Evolutionary conservation across 371 early-diverging fungal species (phyloP), one percentile per base, ranked within the genome.

Genomic region (Nematocida parisii): DNA sequence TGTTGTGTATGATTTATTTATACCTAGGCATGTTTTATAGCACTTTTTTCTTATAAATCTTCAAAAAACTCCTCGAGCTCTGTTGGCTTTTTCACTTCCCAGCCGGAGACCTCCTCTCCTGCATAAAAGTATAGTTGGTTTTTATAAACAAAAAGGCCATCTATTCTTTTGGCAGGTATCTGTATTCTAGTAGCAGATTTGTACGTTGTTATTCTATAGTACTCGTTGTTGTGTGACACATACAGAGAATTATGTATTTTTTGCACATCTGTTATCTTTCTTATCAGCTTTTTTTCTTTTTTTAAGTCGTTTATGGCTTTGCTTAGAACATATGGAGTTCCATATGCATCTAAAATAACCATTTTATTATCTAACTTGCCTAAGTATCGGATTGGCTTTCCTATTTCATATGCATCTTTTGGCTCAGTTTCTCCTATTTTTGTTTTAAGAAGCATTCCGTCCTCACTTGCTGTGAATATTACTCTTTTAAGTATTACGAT

Each of bases 51-150:
- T 75, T 77, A 77, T 47, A 77, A 54, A 42, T 77, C 80, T 15
- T 77, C 80, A 77, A 77, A 77, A 44, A 77, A 77, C 1, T 77
- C 80, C 6, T 70, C 70, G 2, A 77, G 50, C 55, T 77, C 80
- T 50, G 27, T 67, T 67, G 46, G 46, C 13, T n/a, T 13, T 50
- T 54, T 75, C 20, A 13, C 39, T 0, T 40, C 39, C 80, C 80
- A 77, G 13, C 54, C 64, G 6, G 7, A 22, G 24, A 77, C 22
- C 42, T 45, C 56, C 13, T 46, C 9, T 6, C 80, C 71, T 5
- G 44, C 20, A 42, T 68, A 77, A 4, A 40, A 66, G 50, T 57
- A 42, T 5, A 77, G 24, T 22, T 44, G 56, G 27, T 56, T 42
- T 5, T 42, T 33, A 60, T 70, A 58, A 18, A 6, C 24, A 57